Evolutionary conservation across 2,329 filamentous ascomycete genomes (phyloP), one percentile per base, ranked within the genome.

Genomic region (Penicillium sclerotigenum): DNA sequence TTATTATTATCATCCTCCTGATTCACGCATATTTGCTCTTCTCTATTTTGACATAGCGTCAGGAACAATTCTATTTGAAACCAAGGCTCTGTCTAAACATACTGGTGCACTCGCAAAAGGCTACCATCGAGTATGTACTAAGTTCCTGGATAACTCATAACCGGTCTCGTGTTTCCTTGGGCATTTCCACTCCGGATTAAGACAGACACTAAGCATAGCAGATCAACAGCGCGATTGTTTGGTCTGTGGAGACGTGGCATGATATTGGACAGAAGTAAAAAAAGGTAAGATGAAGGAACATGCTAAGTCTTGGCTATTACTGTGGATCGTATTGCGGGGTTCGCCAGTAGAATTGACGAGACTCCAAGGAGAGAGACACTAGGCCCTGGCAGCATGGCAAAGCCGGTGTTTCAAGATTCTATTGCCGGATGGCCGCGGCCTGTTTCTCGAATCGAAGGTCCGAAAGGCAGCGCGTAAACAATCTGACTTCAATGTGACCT

Each of bases 241-340:
- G 38, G 42, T 24, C n/a, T 36, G 42, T 48, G 47, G 46, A 47
- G 26, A 47, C 8, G 9, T 28, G 6, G 10, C 14, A n/a, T 20
- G 29, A 46, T 5, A 54, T 58, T 58, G 52, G 46, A 26, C 4
- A 2, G 31, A 45, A 42, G 40, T 47, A 34, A 57, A 33, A 33
- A n/a, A 47, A 34, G 29, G 40, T 54, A 52, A 57, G 16, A 36
- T 56, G 51, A 54, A 61, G 58, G 54, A 54, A 38, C 14, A 34
- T 16, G 6, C 16, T 29, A 29, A 29, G 51, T 29, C 43, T 54
- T 53, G 54, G 46, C 51, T 45, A 52, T 40, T 10, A 41, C 14
- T 47, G 52, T 43, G 28, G 31, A 52, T 52, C 50, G 1, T 37
- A 36, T 29, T 38, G 41, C 31, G 47, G 54, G 50, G 31, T 45